Base-by-base conservation (phyloP, 305 asterid species). In the Solanum hybrid region DNA sequence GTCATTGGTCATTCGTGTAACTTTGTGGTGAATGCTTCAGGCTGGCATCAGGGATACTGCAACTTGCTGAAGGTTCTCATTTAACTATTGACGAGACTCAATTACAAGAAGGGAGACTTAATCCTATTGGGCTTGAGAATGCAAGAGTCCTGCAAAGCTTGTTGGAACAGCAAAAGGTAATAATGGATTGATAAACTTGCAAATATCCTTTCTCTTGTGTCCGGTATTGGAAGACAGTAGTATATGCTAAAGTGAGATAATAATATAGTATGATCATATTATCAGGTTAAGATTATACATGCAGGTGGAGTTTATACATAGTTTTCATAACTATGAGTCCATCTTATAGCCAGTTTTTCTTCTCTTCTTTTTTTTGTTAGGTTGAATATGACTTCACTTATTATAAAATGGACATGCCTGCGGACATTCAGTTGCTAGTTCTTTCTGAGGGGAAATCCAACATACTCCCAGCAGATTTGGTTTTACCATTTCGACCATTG, bases 391-490 rank as follows among this genome's bases (percentile, higher is more conserved):
- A 97, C 90, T 97, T 95, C 91, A 94, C 96, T 45, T 96, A 94
- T 86, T 97, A 97, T 90, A 96, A 95, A 91, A 94, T 96, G 96
- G 98, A 97, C 91, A 96, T 95, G 98, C 91, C 92, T 34, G 92
- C 95, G 2, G 98, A 97, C 88, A 90, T 95, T 89, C 98, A 97
- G 91, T 79, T 96, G 90, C 91, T 97, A 89, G 90, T 97, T 92
- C 94, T 96, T 76, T 97, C 98, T 22, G 98, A 97, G 91, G 98
- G 94, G 77, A 96, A 96, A 92, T 95, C 98, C 71, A 95, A 94
- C 89, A 93, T 97, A 90, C 90, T 96, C 85, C 99, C 99, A 3
- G 97, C 98, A 73, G 99, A 97, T 92, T 35, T 97, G 38, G 93
- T 96, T 89, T 93, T 97, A 90, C 99, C 99, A 79, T 90, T 97